Evolutionary conservation across 306 rosid genomes (phyloP).

Genomic region (Pachyrhizus erosus): DNA sequence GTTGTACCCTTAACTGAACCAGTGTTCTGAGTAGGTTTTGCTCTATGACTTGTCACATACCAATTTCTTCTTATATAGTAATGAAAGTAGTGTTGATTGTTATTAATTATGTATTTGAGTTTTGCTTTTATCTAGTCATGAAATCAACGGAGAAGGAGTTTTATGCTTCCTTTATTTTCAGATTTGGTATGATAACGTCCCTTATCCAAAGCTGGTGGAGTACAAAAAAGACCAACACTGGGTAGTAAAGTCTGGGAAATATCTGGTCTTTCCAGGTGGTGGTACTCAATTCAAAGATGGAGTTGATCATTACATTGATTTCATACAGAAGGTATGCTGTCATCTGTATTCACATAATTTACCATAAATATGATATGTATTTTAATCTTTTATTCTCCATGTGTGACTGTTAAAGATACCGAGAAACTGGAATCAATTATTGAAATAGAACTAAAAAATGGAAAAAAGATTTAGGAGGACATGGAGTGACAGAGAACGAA

Average conservation of each 20-base stretch:
- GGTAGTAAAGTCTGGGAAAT: constrained; percentile 79
- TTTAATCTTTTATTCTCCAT: background rate
- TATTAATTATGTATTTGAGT: background rate
- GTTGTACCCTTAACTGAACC: background rate
- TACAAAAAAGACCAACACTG: constrained; percentile 96
- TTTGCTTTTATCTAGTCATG: constrained; percentile 10
- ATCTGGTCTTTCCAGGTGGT: constrained; percentile 90
- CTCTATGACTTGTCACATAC: constrained; percentile 19
- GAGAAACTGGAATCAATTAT: background rate
- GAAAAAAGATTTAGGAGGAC: background rate
- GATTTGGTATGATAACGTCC: constrained; percentile 96
- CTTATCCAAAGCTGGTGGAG: constrained; percentile 89
- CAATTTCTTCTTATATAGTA: background rate
- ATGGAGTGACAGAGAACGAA: background rate
- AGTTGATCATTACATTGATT: constrained; percentile 66
- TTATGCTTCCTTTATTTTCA: constrained; percentile 38
- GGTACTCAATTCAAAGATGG: constrained; percentile 99
- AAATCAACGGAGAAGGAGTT: background rate
- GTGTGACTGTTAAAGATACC: background rate
- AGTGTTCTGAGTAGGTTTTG: constrained; percentile 24
- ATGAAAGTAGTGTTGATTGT: constrained; percentile 12
- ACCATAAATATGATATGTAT: background rate
- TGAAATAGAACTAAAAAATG: background rate
- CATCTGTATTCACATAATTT: background rate
- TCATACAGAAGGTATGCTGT: constrained; percentile 67